Base-by-base conservation (phyloP, 306 rosid genomes). In the Casuarina equisetifolia region DNA sequence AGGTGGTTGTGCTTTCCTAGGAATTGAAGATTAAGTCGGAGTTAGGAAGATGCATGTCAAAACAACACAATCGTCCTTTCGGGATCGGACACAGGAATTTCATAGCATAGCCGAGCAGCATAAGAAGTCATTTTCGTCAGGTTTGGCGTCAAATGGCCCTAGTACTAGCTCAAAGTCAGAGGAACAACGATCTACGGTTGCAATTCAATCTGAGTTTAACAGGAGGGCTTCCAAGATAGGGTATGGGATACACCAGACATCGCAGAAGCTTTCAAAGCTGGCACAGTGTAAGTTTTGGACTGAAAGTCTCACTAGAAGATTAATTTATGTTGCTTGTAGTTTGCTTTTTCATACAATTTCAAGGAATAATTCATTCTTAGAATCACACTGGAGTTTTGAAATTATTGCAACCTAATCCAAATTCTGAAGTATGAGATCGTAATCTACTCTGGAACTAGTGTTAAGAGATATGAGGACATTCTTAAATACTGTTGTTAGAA, bases 231-330 rank as follows among this genome's bases (percentile, higher is more conserved):
- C 99, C 76, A 96, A 86, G 80, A 88, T 96, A 25, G 98, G 98
- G 19, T 90, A 80, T 66, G 97, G 96, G 63, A 96, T 96, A 78
- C 99, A 96, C 76, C 94, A 90, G 85, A 92, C 98, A 1, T 96
- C 98, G 6, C 98, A 88, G 88, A 96, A 96, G 78, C 98, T 96
- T n/a, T 79, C 93, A 39, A 91, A 92, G 86, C 87, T 92, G 80
- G 92, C 99, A 9, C 90, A 92, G 87, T 80, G 94, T 96, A 89
- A 88, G 92, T 82, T 58, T 62, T 76, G 80, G 52, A 51, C 61
- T 49, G 1, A 53, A 39, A 39, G 48, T 73, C 3, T 54, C 38
- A 43, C 58, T 16, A 20, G 17, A 45, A 42, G 15, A 35, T 70
- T 32, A 52, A 36, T 43, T 20, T 51, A 67, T n/a, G 62, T 46